phyloP scores from a whole-genome alignment of 2,329 filamentous ascomycete genomes.

The Penicillium sp. region DNA sequence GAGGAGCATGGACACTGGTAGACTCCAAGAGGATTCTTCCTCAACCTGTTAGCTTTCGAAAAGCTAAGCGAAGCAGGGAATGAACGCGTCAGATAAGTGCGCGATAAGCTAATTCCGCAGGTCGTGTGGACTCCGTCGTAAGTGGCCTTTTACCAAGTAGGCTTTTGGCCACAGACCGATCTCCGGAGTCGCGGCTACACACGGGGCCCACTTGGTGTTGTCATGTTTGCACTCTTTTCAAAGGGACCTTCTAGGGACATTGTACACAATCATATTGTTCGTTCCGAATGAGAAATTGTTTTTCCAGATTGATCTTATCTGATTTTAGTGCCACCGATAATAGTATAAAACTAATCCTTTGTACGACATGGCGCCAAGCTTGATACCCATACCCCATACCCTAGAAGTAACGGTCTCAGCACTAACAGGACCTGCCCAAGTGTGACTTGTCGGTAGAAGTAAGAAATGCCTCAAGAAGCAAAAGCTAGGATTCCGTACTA shows the following conservation, averaged over 20 bases:
- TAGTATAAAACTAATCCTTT: not conserved
- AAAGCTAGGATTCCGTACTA: too few relatives aligned
- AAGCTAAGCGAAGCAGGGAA: not conserved
- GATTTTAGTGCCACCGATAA: not conserved
- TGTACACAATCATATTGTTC: not conserved
- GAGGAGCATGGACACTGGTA: conserved; percentile 27
- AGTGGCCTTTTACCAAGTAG: conserved; percentile 5
- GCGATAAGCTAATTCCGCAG: conserved; percentile 12
- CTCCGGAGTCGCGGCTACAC: conserved; percentile 5
- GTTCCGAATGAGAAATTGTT: too few relatives aligned
- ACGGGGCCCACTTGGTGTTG: conserved; percentile 9
- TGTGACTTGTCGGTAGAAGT: not conserved
- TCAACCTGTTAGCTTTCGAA: not conserved
- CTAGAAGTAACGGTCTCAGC: not conserved
- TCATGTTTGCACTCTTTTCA: conserved; percentile 12
- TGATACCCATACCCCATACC: not conserved
- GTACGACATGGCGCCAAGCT: not conserved
- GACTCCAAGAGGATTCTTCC: not conserved
- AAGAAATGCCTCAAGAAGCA: too few relatives aligned
- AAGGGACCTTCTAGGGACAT: too few relatives aligned
- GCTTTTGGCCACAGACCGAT: conserved; percentile 3
- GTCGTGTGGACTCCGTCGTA: conserved; percentile 7
- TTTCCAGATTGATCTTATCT: too few relatives aligned
- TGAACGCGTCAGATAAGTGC: conserved; percentile 8
- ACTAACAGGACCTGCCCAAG: not conserved